Evolutionary conservation across 192 early-diverging fungal species (phyloP).

Genomic region (Chytriomyces confervae): DNA sequence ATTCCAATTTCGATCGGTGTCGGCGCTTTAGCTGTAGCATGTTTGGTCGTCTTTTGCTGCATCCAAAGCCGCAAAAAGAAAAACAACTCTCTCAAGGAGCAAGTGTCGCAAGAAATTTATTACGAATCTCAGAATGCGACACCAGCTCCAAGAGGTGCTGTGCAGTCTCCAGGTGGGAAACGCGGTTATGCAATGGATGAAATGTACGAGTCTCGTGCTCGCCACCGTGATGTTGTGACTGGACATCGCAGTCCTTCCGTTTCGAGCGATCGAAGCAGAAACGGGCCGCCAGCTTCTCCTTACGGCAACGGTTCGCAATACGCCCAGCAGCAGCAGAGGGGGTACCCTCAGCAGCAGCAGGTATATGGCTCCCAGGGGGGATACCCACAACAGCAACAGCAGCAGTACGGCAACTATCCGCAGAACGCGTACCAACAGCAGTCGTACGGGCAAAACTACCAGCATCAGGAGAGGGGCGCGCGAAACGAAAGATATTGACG

Average conservation of each 20-base stretch:
- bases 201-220: background rate
- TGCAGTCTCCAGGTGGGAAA: background rate
- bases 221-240: background rate
- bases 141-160: background rate
- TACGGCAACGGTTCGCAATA: background rate
- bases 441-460: background rate
- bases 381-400: background rate
- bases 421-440: no score
- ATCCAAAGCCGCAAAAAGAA: background rate
- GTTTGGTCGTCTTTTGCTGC: background rate
- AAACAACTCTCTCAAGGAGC: background rate
- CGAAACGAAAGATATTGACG: background rate
- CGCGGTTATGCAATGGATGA: background rate
- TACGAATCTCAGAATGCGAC: background rate
- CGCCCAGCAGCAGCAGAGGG: background rate
- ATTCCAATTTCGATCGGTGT: background rate
- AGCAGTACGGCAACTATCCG: no score
- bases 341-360: background rate
- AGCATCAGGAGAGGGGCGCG: background rate
- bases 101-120: background rate
- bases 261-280: background rate
- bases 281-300: background rate
- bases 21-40: background rate
- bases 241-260: no score
- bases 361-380: background rate